Evolutionary conservation across 2,329 filamentous ascomycete species (phyloP).

Genomic region (Penicillium rolfsii): DNA sequence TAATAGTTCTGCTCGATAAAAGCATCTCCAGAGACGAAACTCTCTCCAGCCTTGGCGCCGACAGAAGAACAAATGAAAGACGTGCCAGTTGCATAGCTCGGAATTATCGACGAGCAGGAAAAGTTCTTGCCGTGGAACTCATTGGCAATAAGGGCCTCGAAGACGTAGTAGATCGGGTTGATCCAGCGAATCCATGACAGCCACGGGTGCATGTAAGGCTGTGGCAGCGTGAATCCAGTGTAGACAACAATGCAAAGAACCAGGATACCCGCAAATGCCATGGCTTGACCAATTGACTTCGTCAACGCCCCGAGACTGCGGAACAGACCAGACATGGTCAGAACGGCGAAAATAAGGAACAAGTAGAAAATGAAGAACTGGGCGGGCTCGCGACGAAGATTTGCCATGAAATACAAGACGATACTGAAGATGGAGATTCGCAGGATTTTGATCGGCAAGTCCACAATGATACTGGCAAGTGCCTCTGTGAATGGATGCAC

Average conservation of each 20-base stretch:
- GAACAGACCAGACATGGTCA: constrained; percentile 59
- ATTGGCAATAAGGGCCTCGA: constrained; percentile 37
- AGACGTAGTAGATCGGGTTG: constrained; percentile 39
- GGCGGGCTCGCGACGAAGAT: constrained; percentile 71
- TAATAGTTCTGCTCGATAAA: constrained; percentile 59
- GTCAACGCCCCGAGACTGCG: constrained; percentile 54
- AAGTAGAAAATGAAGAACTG: constrained; percentile 82
- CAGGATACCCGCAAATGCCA: constrained; percentile 50
- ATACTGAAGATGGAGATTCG: constrained; percentile 77
- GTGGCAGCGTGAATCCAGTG: constrained; percentile 45
- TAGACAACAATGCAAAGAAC: constrained; percentile 39
- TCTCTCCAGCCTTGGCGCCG: constrained; percentile 58
- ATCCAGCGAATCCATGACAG: constrained; percentile 48
- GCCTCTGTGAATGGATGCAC: constrained; percentile 32
- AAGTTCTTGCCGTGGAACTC: constrained; percentile 36
- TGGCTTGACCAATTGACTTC: constrained; percentile 51
- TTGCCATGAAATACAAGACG: constrained; percentile 82
- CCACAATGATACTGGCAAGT: constrained; percentile 24
- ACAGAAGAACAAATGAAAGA: constrained; percentile 25
- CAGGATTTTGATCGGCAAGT: constrained; percentile 73
- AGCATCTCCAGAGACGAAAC: constrained; percentile 60
- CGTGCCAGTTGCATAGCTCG: constrained; percentile 22
- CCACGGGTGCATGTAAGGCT: constrained; percentile 54
- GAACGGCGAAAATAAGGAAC: constrained; percentile 29
- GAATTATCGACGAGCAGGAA: constrained; percentile 26